Base-by-base conservation (phyloP, 78 protist species). In the Tieghemostelium lacteum region DNA sequence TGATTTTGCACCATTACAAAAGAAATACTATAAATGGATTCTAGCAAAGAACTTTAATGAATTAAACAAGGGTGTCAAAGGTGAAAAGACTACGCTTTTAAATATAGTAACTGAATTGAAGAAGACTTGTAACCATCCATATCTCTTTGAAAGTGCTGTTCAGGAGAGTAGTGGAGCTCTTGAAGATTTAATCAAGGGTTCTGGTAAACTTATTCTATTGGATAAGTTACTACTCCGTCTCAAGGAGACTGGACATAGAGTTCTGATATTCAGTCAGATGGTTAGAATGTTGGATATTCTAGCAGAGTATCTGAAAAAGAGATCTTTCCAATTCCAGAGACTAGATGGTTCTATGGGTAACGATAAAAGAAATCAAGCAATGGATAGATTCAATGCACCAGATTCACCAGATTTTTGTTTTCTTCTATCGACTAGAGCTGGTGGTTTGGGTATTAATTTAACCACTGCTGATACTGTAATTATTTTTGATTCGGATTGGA, bases 71-170 rank as follows among this genome's bases (percentile, higher is more conserved):
- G 92, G 91, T 50, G 87, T 37, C 37, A 54, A 36, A 37, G 77
- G 76, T 3, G 69, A 75, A 29, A 92, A 94, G 86, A 29, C 94
- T 8, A 73, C 75, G 24, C 92, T 98, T 50, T 16, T 96, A 8
- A 98, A 98, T 62, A 67, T 98, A 22, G 28, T 95, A 62, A 92
- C 97, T 85, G 97, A 98, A 93, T 94, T 98, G 49, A 96, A 96
- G 57, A 98, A 98, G 93, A 64, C 93, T 73, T 98, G 99, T 86
- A 98, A 98, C 83, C 99, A 98, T 76, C 98, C 99, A 3, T 88
- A 58, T 58, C 93, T 97, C 37, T 60, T 97, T 86, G 83, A 73
- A 14, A 95, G 78, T 55, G 95, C 89, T n/a, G 85, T 76, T 60
- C 92, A 91, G 16, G 77, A 71, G 33, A 4, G 17, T 8, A 33